Conservation (phyloP, 345 rosid genomes). For the Salix brachista region DNA sequence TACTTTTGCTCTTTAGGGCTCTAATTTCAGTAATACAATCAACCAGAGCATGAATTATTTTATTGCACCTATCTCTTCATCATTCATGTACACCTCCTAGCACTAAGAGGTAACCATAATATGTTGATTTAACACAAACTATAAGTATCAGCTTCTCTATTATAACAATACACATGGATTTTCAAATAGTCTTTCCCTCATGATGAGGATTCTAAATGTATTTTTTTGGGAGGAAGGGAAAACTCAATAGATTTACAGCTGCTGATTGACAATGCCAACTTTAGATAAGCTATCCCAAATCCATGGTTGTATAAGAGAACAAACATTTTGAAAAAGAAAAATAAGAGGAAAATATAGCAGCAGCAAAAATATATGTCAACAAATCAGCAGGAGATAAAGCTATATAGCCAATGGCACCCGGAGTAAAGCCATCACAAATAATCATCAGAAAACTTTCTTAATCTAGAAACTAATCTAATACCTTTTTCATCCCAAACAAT, state of each 20-base stretch:
- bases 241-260: background rate
- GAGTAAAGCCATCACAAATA: background rate
- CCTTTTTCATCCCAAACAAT: slow-evolving; percentile 88
- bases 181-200: background rate
- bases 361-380: background rate
- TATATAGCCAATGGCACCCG: background rate
- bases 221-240: background rate
- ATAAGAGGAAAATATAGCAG: background rate
- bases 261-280: background rate
- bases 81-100: background rate
- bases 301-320: background rate
- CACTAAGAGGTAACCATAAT: background rate
- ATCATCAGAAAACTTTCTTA: slow-evolving; percentile 1
- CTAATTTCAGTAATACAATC: background rate
- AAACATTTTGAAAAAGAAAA: background rate
- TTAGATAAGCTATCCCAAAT: background rate
- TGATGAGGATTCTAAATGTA: background rate
- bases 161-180: background rate
- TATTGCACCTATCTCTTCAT: background rate
- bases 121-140: background rate
- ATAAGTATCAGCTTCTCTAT: background rate
- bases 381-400: slow-evolving; percentile 7
- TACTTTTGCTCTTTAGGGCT: background rate
- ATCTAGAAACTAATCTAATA: slow-evolving; percentile 17
- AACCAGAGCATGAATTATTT: background rate